Conservation (phyloP, 805 yeast species). For the Lachancea sp. region DNA sequence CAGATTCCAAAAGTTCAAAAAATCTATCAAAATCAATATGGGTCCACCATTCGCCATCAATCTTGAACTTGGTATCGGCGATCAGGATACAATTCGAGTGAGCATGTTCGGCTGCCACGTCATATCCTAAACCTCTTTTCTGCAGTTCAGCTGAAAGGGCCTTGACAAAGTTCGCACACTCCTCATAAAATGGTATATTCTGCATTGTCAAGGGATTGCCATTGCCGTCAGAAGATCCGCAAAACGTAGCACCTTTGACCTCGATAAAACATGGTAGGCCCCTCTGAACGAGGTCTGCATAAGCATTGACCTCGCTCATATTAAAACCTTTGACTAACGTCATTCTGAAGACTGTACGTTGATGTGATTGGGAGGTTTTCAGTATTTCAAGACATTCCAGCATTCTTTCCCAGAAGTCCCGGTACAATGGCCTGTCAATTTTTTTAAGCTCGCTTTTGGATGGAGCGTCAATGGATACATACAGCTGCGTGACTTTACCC, state of each 20-base stretch:
- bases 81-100: constrained; percentile 88
- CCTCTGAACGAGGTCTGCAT: constrained; percentile 78
- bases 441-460: constrained; percentile 70
- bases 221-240: constrained; percentile 80
- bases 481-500: constrained; percentile 78
- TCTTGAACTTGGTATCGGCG: constrained; percentile 67
- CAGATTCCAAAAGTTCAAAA: constrained; percentile 60
- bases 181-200: constrained; percentile 90
- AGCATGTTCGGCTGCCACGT: constrained; percentile 90
- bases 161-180: constrained; percentile 70
- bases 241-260: constrained; percentile 91
- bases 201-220: constrained; percentile 92
- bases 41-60: constrained; percentile 74
- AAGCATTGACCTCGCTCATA: constrained; percentile 70
- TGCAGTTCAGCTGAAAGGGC: constrained; percentile 55
- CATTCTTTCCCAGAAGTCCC: constrained; percentile 90
- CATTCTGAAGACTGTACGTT: constrained; percentile 84
- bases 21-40: constrained; percentile 78
- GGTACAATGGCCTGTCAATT: constrained; percentile 81
- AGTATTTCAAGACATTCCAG: constrained; percentile 74
- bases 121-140: constrained; percentile 64
- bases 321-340: constrained; percentile 91
- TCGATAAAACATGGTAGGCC: constrained; percentile 86
- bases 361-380: constrained; percentile 65
- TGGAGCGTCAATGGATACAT: constrained; percentile 93